These are phyloP conservation scores for Mucor mucedo DNA, from an alignment of 371 early-diverging fungal species.

Conservation along the genomic window DNA sequence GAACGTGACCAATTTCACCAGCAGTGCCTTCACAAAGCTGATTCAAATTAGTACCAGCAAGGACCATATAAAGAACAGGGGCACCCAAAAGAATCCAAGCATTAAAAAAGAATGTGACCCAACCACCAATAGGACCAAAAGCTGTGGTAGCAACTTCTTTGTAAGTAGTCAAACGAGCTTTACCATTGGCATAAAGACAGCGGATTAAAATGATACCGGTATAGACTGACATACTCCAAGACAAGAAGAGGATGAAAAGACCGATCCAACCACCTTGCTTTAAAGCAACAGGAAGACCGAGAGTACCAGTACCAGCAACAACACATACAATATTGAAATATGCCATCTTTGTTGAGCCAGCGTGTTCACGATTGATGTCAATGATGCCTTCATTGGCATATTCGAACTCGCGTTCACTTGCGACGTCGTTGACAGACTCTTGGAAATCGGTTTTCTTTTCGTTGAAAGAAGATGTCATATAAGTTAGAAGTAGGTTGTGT, in stretches of 20 bases:
- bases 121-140: slow-evolving; percentile 45
- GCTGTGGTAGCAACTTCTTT: slow-evolving; percentile 43
- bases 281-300: slow-evolving; percentile 80
- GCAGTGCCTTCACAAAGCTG: slow-evolving; percentile 39
- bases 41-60: slow-evolving; percentile 56
- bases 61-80: slow-evolving; percentile 61
- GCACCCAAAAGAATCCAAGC: slow-evolving; percentile 61
- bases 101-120: slow-evolving; percentile 59
- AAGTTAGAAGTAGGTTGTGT: background rate
- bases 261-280: slow-evolving; percentile 86
- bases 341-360: slow-evolving; percentile 46
- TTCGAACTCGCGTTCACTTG: slow-evolving; percentile 18
- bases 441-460: slow-evolving; percentile 19
- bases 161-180: slow-evolving; percentile 46
- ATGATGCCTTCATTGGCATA: slow-evolving; percentile 24
- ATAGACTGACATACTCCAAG: slow-evolving; percentile 73
- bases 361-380: slow-evolving; percentile 32
- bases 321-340: slow-evolving; percentile 79
- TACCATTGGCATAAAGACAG: slow-evolving; percentile 40
- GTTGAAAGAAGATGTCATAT: slow-evolving; percentile 14
- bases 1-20: slow-evolving; percentile 34
- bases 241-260: slow-evolving; percentile 69
- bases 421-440: slow-evolving; percentile 15
- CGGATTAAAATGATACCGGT: slow-evolving; percentile 40
- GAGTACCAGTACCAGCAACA: slow-evolving; percentile 81